A percentile compares a stretch with the other conserved stretches of the same genome.
Evolutionary conservation across 1,284 basidiomycete genomes (phyloP).

Genomic region (Stereum hirsutum): DNA sequence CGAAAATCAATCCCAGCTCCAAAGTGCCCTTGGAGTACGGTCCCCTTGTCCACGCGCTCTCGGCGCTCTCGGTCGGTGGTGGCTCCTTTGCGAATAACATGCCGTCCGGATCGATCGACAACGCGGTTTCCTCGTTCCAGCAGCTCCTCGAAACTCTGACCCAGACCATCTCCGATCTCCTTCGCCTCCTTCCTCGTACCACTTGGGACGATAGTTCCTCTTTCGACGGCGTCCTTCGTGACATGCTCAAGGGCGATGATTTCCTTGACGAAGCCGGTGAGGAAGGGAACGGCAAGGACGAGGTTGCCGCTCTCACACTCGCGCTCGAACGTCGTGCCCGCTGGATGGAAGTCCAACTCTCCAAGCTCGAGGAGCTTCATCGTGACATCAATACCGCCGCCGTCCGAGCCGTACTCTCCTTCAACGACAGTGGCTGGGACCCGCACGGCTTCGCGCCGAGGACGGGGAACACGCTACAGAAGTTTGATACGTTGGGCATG

Average conservation of each 20-base stretch:
- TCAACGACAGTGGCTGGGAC: slow-evolving; percentile 84
- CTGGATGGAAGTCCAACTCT: slow-evolving; percentile 84
- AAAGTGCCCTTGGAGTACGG: slow-evolving; percentile 75
- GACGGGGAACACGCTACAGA: slow-evolving; percentile 50
- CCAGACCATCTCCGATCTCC: slow-evolving; percentile 75
- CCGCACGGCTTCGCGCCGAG: slow-evolving; percentile 53
- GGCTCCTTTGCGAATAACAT: slow-evolving; percentile 76
- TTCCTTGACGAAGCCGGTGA: slow-evolving; percentile 68
- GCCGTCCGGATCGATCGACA: slow-evolving; percentile 75
- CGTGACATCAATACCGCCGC: slow-evolving; percentile 81
- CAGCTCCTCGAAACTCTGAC: slow-evolving; percentile 77
- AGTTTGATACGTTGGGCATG: slow-evolving; percentile 59
- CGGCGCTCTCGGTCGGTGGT: slow-evolving; percentile 74
- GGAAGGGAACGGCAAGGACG: slow-evolving; percentile 55
- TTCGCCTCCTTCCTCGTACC: slow-evolving; percentile 72
- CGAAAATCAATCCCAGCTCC: slow-evolving; percentile 58
- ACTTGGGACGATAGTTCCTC: slow-evolving; percentile 84
- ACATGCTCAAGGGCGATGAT: slow-evolving; percentile 80
- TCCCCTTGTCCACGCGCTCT: slow-evolving; percentile 74
- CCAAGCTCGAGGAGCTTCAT: slow-evolving; percentile 76
- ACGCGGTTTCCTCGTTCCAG: slow-evolving; percentile 79
- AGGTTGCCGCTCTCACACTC: slow-evolving; percentile 71
- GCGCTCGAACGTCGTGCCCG: slow-evolving; percentile 76
- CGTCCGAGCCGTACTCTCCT: slow-evolving; percentile 67
- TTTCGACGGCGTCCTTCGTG: slow-evolving; percentile 73